Base-by-base conservation (phyloP, 768 basidiomycete species). In the Krasilnikovozyma curviuscula region DNA sequence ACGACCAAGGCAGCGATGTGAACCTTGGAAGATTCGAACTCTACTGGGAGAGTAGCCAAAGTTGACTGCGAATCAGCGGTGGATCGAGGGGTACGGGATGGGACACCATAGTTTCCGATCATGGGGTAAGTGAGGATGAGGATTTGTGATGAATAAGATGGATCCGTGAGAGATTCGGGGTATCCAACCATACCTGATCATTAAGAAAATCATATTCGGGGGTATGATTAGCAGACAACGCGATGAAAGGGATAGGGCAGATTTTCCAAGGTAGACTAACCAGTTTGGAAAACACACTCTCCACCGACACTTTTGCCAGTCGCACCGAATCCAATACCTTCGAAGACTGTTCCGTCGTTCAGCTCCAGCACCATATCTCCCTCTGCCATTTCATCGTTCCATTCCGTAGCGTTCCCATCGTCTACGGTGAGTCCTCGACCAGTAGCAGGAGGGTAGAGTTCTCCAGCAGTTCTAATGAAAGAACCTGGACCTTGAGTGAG, bases 251-350 rank as follows among this genome's bases (percentile, higher is more conserved):
- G 28, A 40, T 21, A 18, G n/a, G n/a, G n/a, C 23, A 38, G 38
- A 4, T 30, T 18, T 32, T 30, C 28, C 14, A 21, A 16, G 32
- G 30, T 16, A n/a, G 24, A 57, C 79, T 63, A 60, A 89, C 93
- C 93, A 33, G 93, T 98, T 70, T 95, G 91, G 69, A 98, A 98
- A 61, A 98, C 93, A 65, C 93, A 97, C 74, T 98, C 93, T 58
- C 93, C 93, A 16, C 91, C 74, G 28, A 91, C 72, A 61, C 83
- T 88, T 67, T 85, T 89, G 39, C 73, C 75, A 57, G 84, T 74
- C 4, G 85, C 86, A 59, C 93, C 93, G 61, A 98, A 97, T 60
- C 81, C 85, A 63, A 82, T 78, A 30, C 93, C 93, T 48, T 80
- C 71, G 59, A 77, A 83, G 1, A 81, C 79, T 46, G 83, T 75